A percentile compares a stretch with the other conserved stretches of the same genome.
Evolutionary conservation across 371 early-diverging fungal genomes (phyloP).

Genomic region (Umbelopsis sp.): DNA sequence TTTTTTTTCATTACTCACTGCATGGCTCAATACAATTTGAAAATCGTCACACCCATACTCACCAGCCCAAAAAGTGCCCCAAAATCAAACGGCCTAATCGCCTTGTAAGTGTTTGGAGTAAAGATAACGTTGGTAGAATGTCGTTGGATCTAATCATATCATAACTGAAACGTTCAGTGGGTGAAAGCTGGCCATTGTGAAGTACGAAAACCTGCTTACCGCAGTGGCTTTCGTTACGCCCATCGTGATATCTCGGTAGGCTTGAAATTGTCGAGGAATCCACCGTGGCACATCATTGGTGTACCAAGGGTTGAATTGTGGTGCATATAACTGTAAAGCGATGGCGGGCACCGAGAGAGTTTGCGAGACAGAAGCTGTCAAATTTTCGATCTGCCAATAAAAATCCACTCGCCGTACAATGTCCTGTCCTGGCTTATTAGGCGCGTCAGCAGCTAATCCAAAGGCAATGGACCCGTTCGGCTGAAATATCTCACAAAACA

Average conservation of each 20-base stretch:
- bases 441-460: constrained; percentile 22
- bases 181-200: background rate
- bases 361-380: constrained; percentile 23
- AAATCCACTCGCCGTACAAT: constrained; percentile 38
- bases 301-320: constrained; percentile 36
- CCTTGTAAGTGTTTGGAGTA: constrained; percentile 30
- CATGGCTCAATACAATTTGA: background rate
- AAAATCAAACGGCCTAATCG: constrained; percentile 33
- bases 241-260: constrained; percentile 12
- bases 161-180: background rate
- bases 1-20: background rate
- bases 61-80: constrained; percentile 40
- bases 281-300: background rate
- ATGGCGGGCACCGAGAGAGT: constrained; percentile 37
- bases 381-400: constrained; percentile 40
- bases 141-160: constrained; percentile 24
- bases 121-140: constrained; percentile 35
- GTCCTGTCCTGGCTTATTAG: too few species aligned
- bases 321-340: constrained; percentile 36
- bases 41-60: constrained; percentile 3
- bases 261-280: constrained; percentile 5
- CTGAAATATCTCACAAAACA: constrained; percentile 35
- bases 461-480: constrained; percentile 29
- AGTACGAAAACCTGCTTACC: constrained; percentile 27
- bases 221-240: constrained; percentile 25